Evolutionary conservation across 768 basidiomycete genomes (phyloP), one percentile per base, ranked within the genome.

Genomic region (Leccinum subgranulosum): DNA sequence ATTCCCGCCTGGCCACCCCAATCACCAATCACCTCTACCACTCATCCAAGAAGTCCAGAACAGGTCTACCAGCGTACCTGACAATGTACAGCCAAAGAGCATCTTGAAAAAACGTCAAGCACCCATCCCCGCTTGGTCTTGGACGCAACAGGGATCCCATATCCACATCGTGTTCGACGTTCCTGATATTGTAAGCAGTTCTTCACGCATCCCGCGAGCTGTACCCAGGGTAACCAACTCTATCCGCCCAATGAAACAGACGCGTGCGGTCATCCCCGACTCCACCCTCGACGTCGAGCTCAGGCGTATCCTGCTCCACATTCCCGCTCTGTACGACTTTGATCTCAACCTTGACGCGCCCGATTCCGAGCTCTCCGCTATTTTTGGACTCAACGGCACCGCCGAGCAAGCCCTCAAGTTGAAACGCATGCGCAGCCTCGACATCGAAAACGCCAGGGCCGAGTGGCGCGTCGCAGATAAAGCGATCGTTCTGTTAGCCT

Each of bases 251-350:
- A 19, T 41, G 39, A 49, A 21, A 57, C 48, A 55, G 85, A 82
- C 80, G 9, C 80, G 68, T 51, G 61, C 75, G 36, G 61, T 75
- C 36, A 76, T 87, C 52, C 60, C 76, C 21, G 59, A 69, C 2
- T 76, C 85, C 3, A 79, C 79, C 0, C 81, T 92, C 9, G 87
- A 90, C 57, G 59, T 92, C n/a, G 87, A 88, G 61, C 75, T 82
- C 0, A 76, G 82, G 19, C 79, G 86, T 15, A 56, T 92, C 36
- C 69, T 83, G 9, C 66, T 92, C 15, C 62, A 71, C 45, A 63
- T 86, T 28, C 84, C 86, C 15, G 60, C 65, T 23, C 65, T 74
- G 33, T 82, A 79, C 52, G 60, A 66, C 39, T 73, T 91, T 27
- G 84, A 88, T 62, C 72, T 90, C 56, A 74, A 89, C 65, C 74